Percentiles rank a stretch among this genome's conserved stretches.
Conservation (phyloP, 495 filamentous ascomycete genomes). For the Cercophora samala region DNA sequence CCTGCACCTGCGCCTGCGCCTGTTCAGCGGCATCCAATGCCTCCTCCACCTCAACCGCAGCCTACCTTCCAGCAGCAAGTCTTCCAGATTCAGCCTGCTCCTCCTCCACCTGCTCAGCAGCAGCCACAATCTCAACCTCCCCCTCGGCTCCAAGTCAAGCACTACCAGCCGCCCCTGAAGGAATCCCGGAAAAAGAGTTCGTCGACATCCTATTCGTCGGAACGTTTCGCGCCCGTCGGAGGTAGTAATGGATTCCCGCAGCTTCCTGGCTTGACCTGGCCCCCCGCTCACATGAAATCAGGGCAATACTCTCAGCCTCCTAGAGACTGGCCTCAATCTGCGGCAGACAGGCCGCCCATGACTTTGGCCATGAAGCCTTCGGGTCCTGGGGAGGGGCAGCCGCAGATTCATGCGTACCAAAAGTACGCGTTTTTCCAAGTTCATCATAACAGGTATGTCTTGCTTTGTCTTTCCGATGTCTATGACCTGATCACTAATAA, state of each 20-base stretch:
- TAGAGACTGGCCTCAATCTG: constrained; percentile 29
- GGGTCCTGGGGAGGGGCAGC: constrained; percentile 26
- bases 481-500: constrained; percentile 16
- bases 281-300: constrained; percentile 39
- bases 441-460: constrained; percentile 46
- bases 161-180: constrained; percentile 22
- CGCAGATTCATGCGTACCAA: constrained; percentile 29
- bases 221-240: constrained; percentile 40
- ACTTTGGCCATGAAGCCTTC: constrained; percentile 32
- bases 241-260: constrained; percentile 42
- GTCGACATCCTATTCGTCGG: constrained; percentile 26
- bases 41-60: constrained; percentile 9
- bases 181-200: constrained; percentile 23
- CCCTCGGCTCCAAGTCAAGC: constrained; percentile 19
- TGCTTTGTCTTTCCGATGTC: constrained; percentile 8
- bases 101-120: constrained; percentile 13
- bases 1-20: constrained; percentile 12
- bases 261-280: constrained; percentile 38
- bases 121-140: constrained; percentile 16
- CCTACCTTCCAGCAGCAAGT: constrained; percentile 16
- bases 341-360: constrained; percentile 29
- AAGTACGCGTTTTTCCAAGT: constrained; percentile 54
- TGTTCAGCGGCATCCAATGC: constrained; percentile 10
- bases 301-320: constrained; percentile 34
- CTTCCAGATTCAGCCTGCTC: constrained; percentile 10